Conservation (phyloP, 2,329 filamentous ascomycete genomes). For the Scolecobasidium constrictum region DNA sequence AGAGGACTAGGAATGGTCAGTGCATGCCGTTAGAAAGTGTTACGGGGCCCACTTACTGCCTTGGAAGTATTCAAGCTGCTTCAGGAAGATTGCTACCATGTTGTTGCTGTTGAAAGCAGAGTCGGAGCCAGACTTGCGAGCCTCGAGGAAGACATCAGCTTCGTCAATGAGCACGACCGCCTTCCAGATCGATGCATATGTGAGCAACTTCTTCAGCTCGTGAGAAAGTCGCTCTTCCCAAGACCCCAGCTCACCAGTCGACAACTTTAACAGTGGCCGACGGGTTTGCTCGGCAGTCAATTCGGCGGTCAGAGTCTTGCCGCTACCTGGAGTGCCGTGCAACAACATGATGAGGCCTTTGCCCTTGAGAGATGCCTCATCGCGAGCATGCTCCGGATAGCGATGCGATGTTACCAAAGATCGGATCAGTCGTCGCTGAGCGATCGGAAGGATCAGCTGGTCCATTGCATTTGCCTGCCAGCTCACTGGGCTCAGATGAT, state of each 20-base stretch:
- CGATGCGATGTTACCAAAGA: conserved; percentile 19
- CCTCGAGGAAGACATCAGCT: conserved; percentile 49
- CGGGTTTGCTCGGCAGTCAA: conserved; percentile 16
- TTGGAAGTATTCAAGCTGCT: conserved; percentile 29
- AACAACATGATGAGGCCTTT: conserved; percentile 10
- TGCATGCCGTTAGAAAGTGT: no score
- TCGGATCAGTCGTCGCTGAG: conserved; percentile 21
- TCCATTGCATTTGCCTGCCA: conserved; percentile 22
- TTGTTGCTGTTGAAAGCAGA: conserved; percentile 2
- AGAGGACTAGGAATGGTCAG: no score
- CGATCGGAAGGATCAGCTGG: conserved; percentile 18
- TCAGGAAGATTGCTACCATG: conserved; percentile 29
- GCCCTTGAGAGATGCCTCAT: conserved; percentile 14
- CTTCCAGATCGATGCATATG: conserved; percentile 38
- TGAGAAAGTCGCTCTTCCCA: conserved; percentile 9
- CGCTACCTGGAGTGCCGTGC: conserved; percentile 15
- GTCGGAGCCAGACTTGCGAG: conserved; percentile 22
- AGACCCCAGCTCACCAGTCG: conserved; percentile 36
- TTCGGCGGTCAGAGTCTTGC: conserved; percentile 17
- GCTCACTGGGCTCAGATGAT: conserved; percentile 18
- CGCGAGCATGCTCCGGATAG: conserved; percentile 17
- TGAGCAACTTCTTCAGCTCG: conserved; percentile 19
- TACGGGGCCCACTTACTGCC: no score
- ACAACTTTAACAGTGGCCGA: conserved; percentile 15
- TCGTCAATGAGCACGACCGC: conserved; percentile 48